Conservation (phyloP, 2,329 filamentous ascomycete genomes). For the Moelleriella libera region DNA sequence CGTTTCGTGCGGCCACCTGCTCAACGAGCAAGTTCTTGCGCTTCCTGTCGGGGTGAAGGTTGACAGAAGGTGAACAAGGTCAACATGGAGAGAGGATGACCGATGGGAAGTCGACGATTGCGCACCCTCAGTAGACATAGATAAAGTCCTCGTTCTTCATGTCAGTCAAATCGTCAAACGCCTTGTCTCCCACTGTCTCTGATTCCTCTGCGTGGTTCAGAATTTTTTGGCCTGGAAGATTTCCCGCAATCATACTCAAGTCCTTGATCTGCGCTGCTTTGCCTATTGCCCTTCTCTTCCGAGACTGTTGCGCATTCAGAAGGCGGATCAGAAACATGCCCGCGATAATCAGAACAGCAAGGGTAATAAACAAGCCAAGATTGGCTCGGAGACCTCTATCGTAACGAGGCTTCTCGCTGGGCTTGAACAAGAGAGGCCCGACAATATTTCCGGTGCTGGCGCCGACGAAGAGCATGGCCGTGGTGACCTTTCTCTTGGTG, state of each 20-base stretch:
- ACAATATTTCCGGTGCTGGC: constrained; percentile 50
- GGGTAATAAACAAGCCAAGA: constrained; percentile 41
- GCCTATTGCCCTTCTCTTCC: constrained; percentile 17
- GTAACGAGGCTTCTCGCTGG: constrained; percentile 43
- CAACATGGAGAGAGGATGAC: no score
- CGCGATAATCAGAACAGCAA: constrained; percentile 30
- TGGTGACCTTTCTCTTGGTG: constrained; percentile 52
- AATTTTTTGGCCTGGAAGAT: constrained; percentile 11
- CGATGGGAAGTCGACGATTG: no score
- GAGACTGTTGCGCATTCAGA: constrained; percentile 34
- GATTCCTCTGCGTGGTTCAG: constrained; percentile 6
- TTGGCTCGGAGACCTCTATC: constrained; percentile 42
- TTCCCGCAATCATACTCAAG: constrained; percentile 28
- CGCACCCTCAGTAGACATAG: constrained; percentile 27
- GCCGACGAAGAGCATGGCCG: constrained; percentile 45
- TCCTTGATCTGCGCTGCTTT: constrained; percentile 36
- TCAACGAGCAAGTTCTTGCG: constrained; percentile 29
- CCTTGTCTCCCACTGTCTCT: constrained; percentile 23
- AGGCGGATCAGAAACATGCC: constrained; percentile 23
- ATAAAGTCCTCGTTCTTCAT: constrained; percentile 48
- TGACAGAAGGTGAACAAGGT: no score
- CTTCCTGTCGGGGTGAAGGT: constrained; percentile 23
- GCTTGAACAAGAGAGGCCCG: constrained; percentile 46
- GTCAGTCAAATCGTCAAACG: constrained; percentile 36
- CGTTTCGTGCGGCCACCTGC: constrained; percentile 18